phyloP scores from a whole-genome alignment of 208 protist genomes.

The Herpetomonas muscarum region DNA sequence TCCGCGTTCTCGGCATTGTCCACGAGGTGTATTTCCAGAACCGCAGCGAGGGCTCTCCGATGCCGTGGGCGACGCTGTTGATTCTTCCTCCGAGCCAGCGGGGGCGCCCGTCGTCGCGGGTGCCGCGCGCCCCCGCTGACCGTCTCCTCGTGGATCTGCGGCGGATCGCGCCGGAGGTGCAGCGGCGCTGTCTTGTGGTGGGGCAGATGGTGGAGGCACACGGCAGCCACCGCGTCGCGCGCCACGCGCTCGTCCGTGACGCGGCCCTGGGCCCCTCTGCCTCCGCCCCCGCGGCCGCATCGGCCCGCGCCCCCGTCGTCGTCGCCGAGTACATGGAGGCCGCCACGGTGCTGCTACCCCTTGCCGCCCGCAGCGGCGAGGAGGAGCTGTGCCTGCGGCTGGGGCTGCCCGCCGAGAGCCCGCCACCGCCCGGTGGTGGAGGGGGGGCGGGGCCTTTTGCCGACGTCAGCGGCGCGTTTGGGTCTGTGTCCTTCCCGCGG shows the following conservation, averaged over 20 bases:
- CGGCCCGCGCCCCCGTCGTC: neutral
- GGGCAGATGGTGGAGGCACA: constrained; percentile 21
- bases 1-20: constrained; percentile 30
- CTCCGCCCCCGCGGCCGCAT: neutral
- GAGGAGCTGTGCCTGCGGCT: neutral
- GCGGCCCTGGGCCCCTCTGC: neutral
- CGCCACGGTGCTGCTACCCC: constrained; percentile 8
- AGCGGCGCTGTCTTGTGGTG: constrained; percentile 14
- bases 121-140: neutral
- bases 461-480: too few relatives aligned
- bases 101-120: neutral
- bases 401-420: too few relatives aligned
- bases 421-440: too few relatives aligned
- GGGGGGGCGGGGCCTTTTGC: too few relatives aligned
- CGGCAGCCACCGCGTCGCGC: constrained; percentile 9
- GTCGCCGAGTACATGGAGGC: constrained; percentile 24
- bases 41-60: constrained; percentile 11
- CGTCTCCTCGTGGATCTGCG: constrained; percentile 12
- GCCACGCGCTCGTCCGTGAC: neutral
- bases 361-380: neutral
- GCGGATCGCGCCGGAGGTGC: neutral
- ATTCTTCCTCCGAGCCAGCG: constrained; percentile 1
- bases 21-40: constrained; percentile 33
- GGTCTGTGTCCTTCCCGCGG: too few relatives aligned
- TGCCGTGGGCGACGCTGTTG: constrained; percentile 29